Base-by-base conservation (phyloP, 192 early-diverging fungal species). In the Backusella sp. region DNA sequence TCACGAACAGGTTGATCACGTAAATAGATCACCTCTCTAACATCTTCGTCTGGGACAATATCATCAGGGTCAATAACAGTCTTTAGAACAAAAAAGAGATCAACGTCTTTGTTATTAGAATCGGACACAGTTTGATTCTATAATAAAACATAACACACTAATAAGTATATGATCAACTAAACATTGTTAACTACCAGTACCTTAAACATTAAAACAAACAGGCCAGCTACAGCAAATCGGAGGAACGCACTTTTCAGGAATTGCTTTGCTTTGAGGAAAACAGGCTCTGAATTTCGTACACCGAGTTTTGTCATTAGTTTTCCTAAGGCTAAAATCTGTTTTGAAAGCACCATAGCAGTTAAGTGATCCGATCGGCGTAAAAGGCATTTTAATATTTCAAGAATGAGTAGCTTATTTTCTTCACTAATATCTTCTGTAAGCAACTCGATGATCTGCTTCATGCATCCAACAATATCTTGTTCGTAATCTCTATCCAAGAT, bases 141-240 rank as follows among this genome's bases (percentile, higher is more conserved):
- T 59, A 14, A 15, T 28, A 42, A 11, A 36, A 9, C 42, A 28
- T 41, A 72, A 68, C 39, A 41, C 11, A 70, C 1, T 3, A 36
- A 12, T 30, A 42, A 21, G 1, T 56, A 28, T 35, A 30, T 6
- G 32, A 53, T 1, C 4, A 39, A 14, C 42, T 21, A 26, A 35
- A 44, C 59, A 19, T 66, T 52, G 35, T 34, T 62, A 39, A 41
- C 6, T 32, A 32, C 4, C n/a, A 21, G 23, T 77, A 90, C 88
- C 79, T 90, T 90, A 53, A 90, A 90, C 26, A 90, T 83, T 19
- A 90, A 79, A 1, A 90, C 86, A 82, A 90, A 90, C n/a, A 90
- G 79, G 14, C 89, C 89, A 69, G 84, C 86, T 17, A 76, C 84
- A 36, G 88, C 84, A 75, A 90, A 90, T 37, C 81, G 82, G 19